Percentiles rank a stretch among this genome's conserved stretches.
These are phyloP conservation scores for Thraustotheca clavata DNA, from an alignment of 352 stramenopile species.

Conservation along the genomic window DNA sequence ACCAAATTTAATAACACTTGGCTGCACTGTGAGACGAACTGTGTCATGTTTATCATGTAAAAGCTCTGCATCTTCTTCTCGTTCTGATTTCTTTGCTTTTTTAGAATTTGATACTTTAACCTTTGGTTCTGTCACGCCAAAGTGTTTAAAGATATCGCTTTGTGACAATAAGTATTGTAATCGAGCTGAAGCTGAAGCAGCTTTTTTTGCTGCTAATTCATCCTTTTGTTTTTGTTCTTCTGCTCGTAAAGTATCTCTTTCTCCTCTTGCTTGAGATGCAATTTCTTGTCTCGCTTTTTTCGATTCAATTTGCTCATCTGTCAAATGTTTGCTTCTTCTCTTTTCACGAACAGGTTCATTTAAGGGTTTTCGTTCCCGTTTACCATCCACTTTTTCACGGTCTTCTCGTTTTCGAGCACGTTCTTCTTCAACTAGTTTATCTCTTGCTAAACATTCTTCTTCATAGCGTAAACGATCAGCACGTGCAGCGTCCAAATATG, in stretches of 20 bases:
- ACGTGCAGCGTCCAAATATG: slow-evolving; percentile 57
- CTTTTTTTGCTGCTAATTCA: slow-evolving; percentile 64
- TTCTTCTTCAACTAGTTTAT: slow-evolving; percentile 61
- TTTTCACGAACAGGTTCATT: slow-evolving; percentile 29
- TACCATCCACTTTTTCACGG: slow-evolving; percentile 65
- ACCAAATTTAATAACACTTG: slow-evolving; percentile 88
- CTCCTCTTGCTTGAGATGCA: slow-evolving; percentile 13
- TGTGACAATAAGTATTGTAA: slow-evolving; percentile 95
- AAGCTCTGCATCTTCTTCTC: slow-evolving; percentile 70
- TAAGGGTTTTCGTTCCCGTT: slow-evolving; percentile 68
- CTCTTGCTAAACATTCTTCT: slow-evolving; percentile 57
- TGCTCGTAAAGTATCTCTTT: slow-evolving; percentile 63
- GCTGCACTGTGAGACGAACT: slow-evolving; percentile 87
- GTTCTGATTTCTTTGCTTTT: slow-evolving; percentile 84
- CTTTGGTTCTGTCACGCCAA: slow-evolving; percentile 83
- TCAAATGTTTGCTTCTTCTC: slow-evolving; percentile 43
- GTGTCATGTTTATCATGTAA: slow-evolving; percentile 76
- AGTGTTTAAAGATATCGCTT: slow-evolving; percentile 97
- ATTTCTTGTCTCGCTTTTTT: slow-evolving; percentile 54
- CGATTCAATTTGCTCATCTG: slow-evolving; percentile 55
- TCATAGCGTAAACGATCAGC: slow-evolving; percentile 62
- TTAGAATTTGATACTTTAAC: slow-evolving; percentile 80
- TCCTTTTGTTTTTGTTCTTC: slow-evolving; percentile 76
- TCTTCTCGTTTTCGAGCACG: slow-evolving; percentile 69
- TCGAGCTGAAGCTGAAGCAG: slow-evolving; percentile 64